Evolutionary conservation across 1,284 basidiomycete genomes (phyloP), one percentile per base, ranked within the genome.

Genomic region (Anthracocystis setariae): DNA sequence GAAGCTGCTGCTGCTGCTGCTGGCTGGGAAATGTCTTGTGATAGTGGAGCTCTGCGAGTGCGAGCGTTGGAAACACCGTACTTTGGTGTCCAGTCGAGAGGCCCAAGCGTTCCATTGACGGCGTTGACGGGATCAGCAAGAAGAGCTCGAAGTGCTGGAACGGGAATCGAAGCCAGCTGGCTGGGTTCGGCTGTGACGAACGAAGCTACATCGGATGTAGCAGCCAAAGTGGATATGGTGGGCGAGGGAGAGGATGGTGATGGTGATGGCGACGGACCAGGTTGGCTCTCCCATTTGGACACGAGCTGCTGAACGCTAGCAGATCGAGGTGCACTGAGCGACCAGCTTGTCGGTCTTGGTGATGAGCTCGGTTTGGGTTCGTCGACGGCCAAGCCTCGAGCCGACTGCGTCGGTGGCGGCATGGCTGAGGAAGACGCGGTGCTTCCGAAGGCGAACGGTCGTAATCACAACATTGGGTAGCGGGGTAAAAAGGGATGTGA

Each of bases 51-150:
- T 13, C 25, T 17, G 18, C 52, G 47, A 18, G 21, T 20, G 18
- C 29, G 63, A 20, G 38, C 24, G 5, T 46, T 17, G 7, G 53
- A 54, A 15, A 73, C 12, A 13, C 69, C 69, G 44, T 67, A 67
- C 21, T 60, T 73, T 27, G 69, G 69, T 8, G 69, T 57, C 69
- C 64, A 73, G 39, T 73, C 69, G 48, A 73, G 60, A 21, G 59
- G 59, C 17, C 60, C 69, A 20, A 73, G 54, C 1, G 69, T 63
- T 29, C 60, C 69, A 20, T 67, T 66, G 38, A 52, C 63, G 17
- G 54, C 64, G 33, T 57, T 62, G 45, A 64, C 44, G 17, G 63
- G 38, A 18, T 44, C 53, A 5, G 55, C 54, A 8, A 37, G 49
- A 8, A 51, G 46, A 17, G 60, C 52, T 17, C 40, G 52, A 45